These are phyloP conservation scores for Epichloe elymi DNA, from an alignment of 2,329 filamentous ascomycete species.

Conservation along the genomic window DNA sequence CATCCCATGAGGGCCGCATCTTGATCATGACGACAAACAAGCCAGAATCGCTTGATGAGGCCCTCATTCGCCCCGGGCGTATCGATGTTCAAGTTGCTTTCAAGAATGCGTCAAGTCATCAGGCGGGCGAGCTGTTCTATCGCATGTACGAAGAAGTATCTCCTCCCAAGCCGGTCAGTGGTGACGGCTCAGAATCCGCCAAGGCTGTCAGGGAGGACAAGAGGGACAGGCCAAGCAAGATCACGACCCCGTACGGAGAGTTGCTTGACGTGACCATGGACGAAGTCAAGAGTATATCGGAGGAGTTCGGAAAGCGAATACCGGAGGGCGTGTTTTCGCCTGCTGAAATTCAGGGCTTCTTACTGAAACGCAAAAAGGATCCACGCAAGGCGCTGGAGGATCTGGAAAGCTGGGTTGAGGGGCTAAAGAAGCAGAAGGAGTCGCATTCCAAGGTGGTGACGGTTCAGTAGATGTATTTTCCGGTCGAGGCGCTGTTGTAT, in stretches of 20 bases:
- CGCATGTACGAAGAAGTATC: constrained; percentile 40
- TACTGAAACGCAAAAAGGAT: constrained; percentile 47
- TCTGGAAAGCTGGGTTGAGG: constrained; percentile 39
- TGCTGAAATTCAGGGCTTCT: constrained; percentile 52
- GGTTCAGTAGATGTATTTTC: constrained; percentile 22
- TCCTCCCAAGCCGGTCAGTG: constrained; percentile 2
- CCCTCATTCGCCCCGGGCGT: constrained; percentile 59
- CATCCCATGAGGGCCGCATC: constrained; percentile 64
- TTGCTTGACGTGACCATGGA: constrained; percentile 20
- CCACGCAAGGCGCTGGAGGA: constrained; percentile 42
- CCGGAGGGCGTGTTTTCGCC: constrained; percentile 40
- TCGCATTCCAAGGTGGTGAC: constrained; percentile 32
- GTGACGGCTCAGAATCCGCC: not conserved
- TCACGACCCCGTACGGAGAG: not conserved
- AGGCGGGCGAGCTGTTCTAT: constrained; percentile 45
- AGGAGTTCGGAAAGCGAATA: constrained; percentile 38
- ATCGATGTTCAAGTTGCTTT: constrained; percentile 60
- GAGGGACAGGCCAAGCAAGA: constrained; percentile 1
- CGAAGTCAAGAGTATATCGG: constrained; percentile 32
- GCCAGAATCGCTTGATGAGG: constrained; percentile 58
- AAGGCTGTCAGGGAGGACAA: not conserved
- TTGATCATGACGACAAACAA: constrained; percentile 76
- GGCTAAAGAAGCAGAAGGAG: constrained; percentile 36
- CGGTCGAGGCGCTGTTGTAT: too few relatives aligned
- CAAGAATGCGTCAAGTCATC: constrained; percentile 38